Evolutionary conservation across 2,329 filamentous ascomycete species (phyloP).

Genomic region (Amylocarpus encephaloides): DNA sequence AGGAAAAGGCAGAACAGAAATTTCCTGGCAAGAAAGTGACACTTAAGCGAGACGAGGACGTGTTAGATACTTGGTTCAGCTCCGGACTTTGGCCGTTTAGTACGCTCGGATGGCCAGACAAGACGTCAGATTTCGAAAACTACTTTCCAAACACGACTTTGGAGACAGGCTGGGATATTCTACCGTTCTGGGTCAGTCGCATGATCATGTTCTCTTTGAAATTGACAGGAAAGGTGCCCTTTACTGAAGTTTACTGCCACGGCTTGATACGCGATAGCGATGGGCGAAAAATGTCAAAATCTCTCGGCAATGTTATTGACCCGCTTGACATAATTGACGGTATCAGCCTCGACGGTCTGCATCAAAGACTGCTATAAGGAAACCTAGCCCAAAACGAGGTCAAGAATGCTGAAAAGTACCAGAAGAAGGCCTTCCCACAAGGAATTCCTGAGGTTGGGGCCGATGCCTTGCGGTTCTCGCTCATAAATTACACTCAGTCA

Average conservation of each 20-base stretch:
- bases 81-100: constrained; percentile 93
- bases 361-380: constrained; percentile 72
- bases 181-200: constrained; percentile 87
- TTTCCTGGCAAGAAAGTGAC: constrained; percentile 75
- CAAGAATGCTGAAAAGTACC: constrained; percentile 79
- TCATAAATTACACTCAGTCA: constrained; percentile 74
- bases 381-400: constrained; percentile 84
- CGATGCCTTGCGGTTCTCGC: constrained; percentile 85
- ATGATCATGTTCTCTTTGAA: constrained; percentile 96
- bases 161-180: constrained; percentile 94
- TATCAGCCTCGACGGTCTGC: constrained; percentile 69
- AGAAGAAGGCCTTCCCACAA: constrained; percentile 87
- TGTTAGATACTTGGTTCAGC: constrained; percentile 95
- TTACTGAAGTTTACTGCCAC: constrained; percentile 94
- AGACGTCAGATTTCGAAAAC: constrained; percentile 70
- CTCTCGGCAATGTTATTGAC: constrained; percentile 89
- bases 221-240: constrained; percentile 85
- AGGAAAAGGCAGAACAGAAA: constrained; percentile 71
- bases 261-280: constrained; percentile 87
- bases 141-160: constrained; percentile 83
- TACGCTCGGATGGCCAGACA: constrained; percentile 84
- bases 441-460: constrained; percentile 92
- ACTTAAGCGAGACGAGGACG: constrained; percentile 79
- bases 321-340: constrained; percentile 89
- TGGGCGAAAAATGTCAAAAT: constrained; percentile 96